Base-by-base conservation (phyloP, 257 asterid genomes). In the Solanum etuberosum region DNA sequence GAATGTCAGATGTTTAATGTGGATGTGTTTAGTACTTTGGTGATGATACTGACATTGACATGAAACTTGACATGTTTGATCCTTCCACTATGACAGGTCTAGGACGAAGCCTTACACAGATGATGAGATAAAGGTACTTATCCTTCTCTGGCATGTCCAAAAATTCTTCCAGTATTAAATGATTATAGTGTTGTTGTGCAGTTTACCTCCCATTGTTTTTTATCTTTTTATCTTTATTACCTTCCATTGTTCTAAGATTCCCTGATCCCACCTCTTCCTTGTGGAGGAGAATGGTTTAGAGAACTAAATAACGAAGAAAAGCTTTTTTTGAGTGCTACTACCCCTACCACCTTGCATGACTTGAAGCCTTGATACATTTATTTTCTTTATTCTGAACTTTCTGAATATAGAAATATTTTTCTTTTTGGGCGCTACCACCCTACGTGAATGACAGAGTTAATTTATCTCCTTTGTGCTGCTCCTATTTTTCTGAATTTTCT, bases 71-170 rank as follows among this genome's bases (percentile, higher is more conserved):
- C 88, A 83, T 38, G 68, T 81, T 89, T 51, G 84, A 59, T 88
- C 74, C 42, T 85, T 88, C 70, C 86, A 37, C 37, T 73, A 37
- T 73, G 82, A 73, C 82, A 73, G 82, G 82, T 73, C 87, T 88
- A 94, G 98, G 93, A 89, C 90, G 84, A 90, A 91, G 21, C 98
- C 97, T 10, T 97, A 94, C 91, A 91, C 98, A 3, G 98, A 95
- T 86, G 92, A 91, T 16, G 98, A 96, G 91, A 95, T 97, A 86
- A 97, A 95, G 99, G 99, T 97, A 92, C 42, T 88, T 35, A 76
- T 38, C 15, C 35, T 87, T 78, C 73, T 61, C 61, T 38, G 85
- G 31, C 38, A 84, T 51, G 25, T 18, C 20, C 37, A 5, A 59
- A 88, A 29, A 29, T 21, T 71, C 70, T 83, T 42, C 51, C 71